These are phyloP conservation scores for Neurospora tetraspora DNA, from an alignment of 495 filamentous ascomycete genomes.

Conservation along the genomic window DNA sequence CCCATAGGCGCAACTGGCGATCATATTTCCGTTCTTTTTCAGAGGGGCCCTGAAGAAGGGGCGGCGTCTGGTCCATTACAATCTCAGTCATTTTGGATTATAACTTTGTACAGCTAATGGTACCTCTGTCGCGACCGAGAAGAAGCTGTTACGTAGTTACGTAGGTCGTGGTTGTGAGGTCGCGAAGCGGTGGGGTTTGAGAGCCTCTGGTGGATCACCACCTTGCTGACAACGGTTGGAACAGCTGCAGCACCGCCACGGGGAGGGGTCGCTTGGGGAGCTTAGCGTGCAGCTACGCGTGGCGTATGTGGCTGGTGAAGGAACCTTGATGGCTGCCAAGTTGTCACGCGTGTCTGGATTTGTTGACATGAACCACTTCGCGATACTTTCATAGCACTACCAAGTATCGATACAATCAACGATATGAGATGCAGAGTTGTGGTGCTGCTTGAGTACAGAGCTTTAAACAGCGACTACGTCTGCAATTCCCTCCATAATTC, in stretches of 20 bases:
- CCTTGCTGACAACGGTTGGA: not conserved
- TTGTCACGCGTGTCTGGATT: not conserved
- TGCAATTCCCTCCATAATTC: not conserved
- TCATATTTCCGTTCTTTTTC: slow-evolving; percentile 94
- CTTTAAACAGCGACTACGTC: not conserved
- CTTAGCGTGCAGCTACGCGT: not conserved
- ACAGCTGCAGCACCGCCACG: not conserved
- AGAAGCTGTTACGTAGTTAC: not conserved
- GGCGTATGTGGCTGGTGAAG: not conserved
- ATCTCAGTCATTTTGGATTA: slow-evolving; percentile 35
- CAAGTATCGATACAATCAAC: not conserved
- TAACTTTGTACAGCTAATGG: not conserved
- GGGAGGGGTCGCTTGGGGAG: not conserved
- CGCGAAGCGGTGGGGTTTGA: not conserved
- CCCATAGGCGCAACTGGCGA: slow-evolving; percentile 91
- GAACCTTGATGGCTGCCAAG: not conserved
- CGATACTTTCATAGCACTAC: not conserved
- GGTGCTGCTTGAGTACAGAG: not conserved
- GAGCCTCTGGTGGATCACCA: not conserved
- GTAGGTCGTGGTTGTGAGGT: not conserved
- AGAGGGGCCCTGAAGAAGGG: slow-evolving; percentile 51
- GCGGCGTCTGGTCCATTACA: slow-evolving; percentile 39
- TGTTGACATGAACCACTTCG: not conserved
- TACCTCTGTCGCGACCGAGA: not conserved
- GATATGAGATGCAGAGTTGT: not conserved